Conservation (phyloP, 2,329 filamentous ascomycete species). For the Aschersonia sp. region DNA sequence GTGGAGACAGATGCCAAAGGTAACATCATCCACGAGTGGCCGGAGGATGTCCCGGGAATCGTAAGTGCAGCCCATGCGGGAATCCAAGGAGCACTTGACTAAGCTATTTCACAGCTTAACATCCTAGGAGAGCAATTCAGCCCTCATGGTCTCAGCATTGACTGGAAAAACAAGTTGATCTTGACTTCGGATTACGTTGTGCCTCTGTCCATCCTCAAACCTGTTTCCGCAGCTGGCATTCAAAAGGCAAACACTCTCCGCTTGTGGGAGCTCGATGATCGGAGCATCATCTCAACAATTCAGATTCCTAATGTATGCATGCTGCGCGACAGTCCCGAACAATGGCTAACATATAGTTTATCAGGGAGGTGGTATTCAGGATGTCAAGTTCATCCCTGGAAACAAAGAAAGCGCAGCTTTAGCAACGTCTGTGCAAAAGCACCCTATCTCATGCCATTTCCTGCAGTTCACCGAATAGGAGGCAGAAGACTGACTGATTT, state of each 20-base stretch:
- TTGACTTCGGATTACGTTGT: conserved; percentile 50
- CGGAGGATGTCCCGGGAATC: conserved; percentile 36
- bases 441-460: background rate
- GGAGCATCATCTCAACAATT: conserved; percentile 44
- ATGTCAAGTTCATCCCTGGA: conserved; percentile 51
- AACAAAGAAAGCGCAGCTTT: conserved; percentile 43
- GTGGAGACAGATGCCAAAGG: conserved; percentile 44
- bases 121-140: conserved; percentile 45
- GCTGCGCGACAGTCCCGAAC: rapidly evolving
- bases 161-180: conserved; percentile 42
- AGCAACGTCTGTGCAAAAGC: conserved; percentile 25
- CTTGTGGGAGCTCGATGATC: conserved; percentile 38
- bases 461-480: background rate
- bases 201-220: conserved; percentile 46
- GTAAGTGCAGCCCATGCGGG: conserved; percentile 1
- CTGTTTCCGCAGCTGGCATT: conserved; percentile 31
- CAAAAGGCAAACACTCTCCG: conserved; percentile 41
- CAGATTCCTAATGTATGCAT: conserved; percentile 37
- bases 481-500: too few species aligned
- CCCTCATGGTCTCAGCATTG: conserved; percentile 44
- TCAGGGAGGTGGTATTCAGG: conserved; percentile 44
- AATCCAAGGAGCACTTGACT: background rate
- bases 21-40: conserved; percentile 49
- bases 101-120: conserved; percentile 23
- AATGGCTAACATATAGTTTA: background rate